A percentile compares a stretch with the other conserved stretches of the same genome.
Evolutionary conservation across 139 green algal species (phyloP).

Genomic region (Gonium pectorale): DNA sequence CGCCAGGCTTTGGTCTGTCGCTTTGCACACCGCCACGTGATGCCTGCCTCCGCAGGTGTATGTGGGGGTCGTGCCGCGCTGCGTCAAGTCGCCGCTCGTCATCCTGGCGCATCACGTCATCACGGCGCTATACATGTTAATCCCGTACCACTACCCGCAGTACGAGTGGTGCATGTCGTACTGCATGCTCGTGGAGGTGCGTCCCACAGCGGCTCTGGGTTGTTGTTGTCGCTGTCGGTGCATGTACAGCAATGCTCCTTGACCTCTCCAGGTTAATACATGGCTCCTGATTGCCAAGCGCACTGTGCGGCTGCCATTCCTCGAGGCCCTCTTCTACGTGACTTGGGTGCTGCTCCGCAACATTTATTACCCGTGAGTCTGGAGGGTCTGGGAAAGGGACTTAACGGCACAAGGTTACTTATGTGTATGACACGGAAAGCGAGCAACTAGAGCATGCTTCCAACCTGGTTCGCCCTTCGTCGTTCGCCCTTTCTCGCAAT

Average conservation of each 20-base stretch:
- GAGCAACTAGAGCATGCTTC: too few species aligned
- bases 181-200: slow-evolving; percentile 60
- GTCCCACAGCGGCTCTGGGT: background rate
- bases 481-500: too few species aligned
- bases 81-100: slow-evolving; percentile 66
- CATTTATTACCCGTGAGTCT: slow-evolving; percentile 61
- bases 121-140: slow-evolving; percentile 61
- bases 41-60: slow-evolving; percentile 43
- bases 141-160: slow-evolving; percentile 67
- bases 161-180: slow-evolving; percentile 66
- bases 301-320: slow-evolving; percentile 8
- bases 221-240: background rate
- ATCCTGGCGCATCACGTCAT: slow-evolving; percentile 67
- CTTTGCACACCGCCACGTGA: background rate
- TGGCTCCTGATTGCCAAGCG: slow-evolving; percentile 71
- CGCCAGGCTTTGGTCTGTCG: background rate
- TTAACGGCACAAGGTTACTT: too few species aligned
- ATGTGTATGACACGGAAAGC: too few species aligned
- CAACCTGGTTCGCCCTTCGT: too few species aligned
- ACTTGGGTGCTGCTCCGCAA: slow-evolving; percentile 67
- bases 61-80: slow-evolving; percentile 54
- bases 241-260: too few species aligned
- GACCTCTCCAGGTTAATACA: slow-evolving; percentile 60
- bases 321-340: slow-evolving; percentile 63
- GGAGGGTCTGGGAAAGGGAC: too few species aligned